Conservation (phyloP, 805 yeast species). For the Kluyveromyces wickerhamii region DNA sequence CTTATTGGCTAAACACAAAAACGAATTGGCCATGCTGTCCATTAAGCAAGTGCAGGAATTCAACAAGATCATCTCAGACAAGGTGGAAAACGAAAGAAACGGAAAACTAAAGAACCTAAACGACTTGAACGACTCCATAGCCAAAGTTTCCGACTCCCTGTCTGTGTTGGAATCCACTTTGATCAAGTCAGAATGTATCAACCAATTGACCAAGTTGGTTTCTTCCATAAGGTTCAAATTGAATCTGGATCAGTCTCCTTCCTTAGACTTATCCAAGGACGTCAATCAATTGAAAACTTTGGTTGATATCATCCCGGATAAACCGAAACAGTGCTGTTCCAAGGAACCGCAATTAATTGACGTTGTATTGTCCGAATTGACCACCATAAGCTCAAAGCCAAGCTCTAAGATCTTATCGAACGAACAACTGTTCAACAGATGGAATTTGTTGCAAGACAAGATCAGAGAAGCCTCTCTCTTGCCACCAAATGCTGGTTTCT, state of each 20-base stretch:
- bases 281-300: constrained; percentile 18
- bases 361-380: constrained; percentile 36
- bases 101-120: constrained; percentile 67
- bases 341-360: constrained; percentile 20
- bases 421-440: constrained; percentile 70
- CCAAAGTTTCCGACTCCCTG: constrained; percentile 35
- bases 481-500: constrained; percentile 92
- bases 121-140: constrained; percentile 47
- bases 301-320: constrained; percentile 21
- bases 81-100: constrained; percentile 66
- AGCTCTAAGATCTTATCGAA: constrained; percentile 50
- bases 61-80: constrained; percentile 46
- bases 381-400: constrained; percentile 20
- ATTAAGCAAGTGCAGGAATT: constrained; percentile 63
- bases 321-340: constrained; percentile 16
- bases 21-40: constrained; percentile 59
- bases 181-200: constrained; percentile 31
- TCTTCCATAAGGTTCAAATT: constrained; percentile 19
- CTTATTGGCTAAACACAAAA: constrained; percentile 63
- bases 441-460: constrained; percentile 76
- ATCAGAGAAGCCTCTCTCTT: constrained; percentile 80
- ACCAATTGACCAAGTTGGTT: constrained; percentile 20
- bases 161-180: constrained; percentile 34
- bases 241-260: constrained; percentile 12
- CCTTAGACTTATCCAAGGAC: constrained; percentile 34